Percentiles rank a stretch among this genome's conserved stretches.
Evolutionary conservation across 805 yeast genomes (phyloP).

Genomic region (Candida anglica): DNA sequence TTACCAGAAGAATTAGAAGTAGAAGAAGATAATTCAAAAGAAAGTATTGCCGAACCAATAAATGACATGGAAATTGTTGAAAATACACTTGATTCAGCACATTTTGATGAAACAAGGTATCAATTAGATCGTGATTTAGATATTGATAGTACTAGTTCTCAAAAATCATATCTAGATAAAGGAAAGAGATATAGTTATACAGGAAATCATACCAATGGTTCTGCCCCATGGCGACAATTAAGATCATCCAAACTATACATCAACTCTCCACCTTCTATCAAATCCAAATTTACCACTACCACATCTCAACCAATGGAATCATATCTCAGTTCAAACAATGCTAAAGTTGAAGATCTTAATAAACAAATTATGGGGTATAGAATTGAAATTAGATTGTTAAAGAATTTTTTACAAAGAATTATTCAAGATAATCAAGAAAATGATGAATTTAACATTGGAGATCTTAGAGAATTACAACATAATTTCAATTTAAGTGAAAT

Average conservation of each 20-base stretch:
- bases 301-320: slow-evolving; percentile 3
- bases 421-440: slow-evolving; percentile 17
- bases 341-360: slow-evolving; percentile 26
- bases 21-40: neutral
- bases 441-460: slow-evolving; percentile 2
- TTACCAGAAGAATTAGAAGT: too few relatives aligned
- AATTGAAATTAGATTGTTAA: slow-evolving; percentile 35
- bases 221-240: slow-evolving; percentile 4
- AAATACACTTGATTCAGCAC: neutral
- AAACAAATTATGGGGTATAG: slow-evolving; percentile 33
- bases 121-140: slow-evolving; percentile 19
- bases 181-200: too few relatives aligned
- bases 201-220: slow-evolving; percentile 8
- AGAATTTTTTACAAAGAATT: slow-evolving; percentile 34
- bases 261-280: too few relatives aligned
- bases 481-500: neutral
- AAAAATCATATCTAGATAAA: too few relatives aligned
- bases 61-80: neutral
- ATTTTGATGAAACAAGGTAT: slow-evolving; percentile 18
- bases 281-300: slow-evolving; percentile 6
- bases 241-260: slow-evolving; percentile 1
- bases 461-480: neutral
- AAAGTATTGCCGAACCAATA: slow-evolving; percentile 19
- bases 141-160: slow-evolving; percentile 7
- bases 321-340: slow-evolving; percentile 6